Percentiles rank a stretch among this genome's conserved stretches.
These are phyloP conservation scores for Hemileccinum rubropunctum DNA, from an alignment of 768 basidiomycete species.

Conservation along the genomic window DNA sequence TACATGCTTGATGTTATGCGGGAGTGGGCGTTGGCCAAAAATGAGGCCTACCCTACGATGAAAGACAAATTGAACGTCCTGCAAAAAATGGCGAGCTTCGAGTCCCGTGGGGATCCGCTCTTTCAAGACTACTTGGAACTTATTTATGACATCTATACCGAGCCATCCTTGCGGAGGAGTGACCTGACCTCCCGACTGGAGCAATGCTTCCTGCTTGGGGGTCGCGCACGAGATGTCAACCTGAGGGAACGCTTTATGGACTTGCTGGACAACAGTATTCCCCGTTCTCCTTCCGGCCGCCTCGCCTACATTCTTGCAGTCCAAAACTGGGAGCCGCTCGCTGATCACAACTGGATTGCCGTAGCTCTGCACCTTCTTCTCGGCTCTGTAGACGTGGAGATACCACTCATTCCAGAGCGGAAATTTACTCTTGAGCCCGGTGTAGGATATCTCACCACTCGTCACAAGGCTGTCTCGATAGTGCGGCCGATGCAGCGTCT, in stretches of 20 bases:
- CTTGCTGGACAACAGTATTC: conserved; percentile 84
- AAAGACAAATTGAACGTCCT: conserved; percentile 93
- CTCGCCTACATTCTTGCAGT: conserved; percentile 88
- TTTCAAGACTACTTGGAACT: conserved; percentile 84
- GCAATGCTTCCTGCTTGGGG: conserved; percentile 89
- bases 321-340: conserved; percentile 92
- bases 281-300: conserved; percentile 76
- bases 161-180: conserved; percentile 79
- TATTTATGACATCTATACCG: conserved; percentile 92
- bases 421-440: conserved; percentile 34
- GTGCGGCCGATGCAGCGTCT: conserved; percentile 80
- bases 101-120: conserved; percentile 73
- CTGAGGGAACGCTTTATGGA: conserved; percentile 87
- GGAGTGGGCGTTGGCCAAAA: conserved; percentile 86
- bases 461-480: conserved; percentile 48
- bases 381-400: conserved; percentile 57
- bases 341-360: conserved; percentile 93
- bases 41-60: conserved; percentile 85
- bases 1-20: conserved; percentile 84
- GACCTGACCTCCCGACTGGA: conserved; percentile 94
- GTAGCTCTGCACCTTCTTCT: conserved; percentile 87
- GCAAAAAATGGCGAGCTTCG: conserved; percentile 84
- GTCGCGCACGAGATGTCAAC: conserved; percentile 73
- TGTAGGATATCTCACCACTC: conserved; percentile 39
- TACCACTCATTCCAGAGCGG: conserved; percentile 41